These are phyloP conservation scores for Nakaseomyces kungkrabaensis DNA, from an alignment of 1,139 yeast genomes.

Conservation along the genomic window DNA sequence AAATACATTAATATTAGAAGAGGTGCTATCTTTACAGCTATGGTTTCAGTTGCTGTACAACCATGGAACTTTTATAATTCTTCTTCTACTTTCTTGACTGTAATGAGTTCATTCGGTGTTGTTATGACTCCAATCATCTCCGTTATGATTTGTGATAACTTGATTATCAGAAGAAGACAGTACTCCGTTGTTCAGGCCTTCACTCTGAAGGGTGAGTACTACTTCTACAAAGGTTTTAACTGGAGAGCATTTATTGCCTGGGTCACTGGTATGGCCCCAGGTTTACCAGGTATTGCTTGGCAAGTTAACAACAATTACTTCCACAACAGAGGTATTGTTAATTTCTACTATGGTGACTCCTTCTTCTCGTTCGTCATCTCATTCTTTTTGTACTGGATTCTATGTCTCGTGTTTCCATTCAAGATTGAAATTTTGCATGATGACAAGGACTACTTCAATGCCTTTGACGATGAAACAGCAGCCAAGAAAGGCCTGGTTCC, in stretches of 20 bases:
- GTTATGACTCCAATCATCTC: constrained; percentile 38
- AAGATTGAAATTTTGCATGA: constrained; percentile 31
- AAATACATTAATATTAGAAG: constrained; percentile 42
- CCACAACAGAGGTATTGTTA: constrained; percentile 30
- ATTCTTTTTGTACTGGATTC: constrained; percentile 31
- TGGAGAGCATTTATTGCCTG: constrained; percentile 37
- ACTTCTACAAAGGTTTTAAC: constrained; percentile 34
- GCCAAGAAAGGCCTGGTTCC: constrained; percentile 30
- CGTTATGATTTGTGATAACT: constrained; percentile 36
- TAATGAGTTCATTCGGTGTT: constrained; percentile 37
- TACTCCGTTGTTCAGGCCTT: constrained; percentile 34
- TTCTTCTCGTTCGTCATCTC: constrained; percentile 36
- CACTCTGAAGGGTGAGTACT: constrained; percentile 32
- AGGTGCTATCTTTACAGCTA: constrained; percentile 39
- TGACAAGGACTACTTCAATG: constrained; percentile 33
- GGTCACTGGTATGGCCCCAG: constrained; percentile 34
- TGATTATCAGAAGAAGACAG: constrained; percentile 30
- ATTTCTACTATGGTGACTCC: constrained; percentile 35
- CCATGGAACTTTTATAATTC: constrained; percentile 43
- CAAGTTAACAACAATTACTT: constrained; percentile 27
- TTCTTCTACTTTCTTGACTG: constrained; percentile 37
- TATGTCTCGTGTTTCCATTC: constrained; percentile 33
- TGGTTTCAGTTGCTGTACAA: constrained; percentile 36
- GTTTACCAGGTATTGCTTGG: constrained; percentile 37
- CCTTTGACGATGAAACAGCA: constrained; percentile 31